Evolutionary conservation across 2,329 filamentous ascomycete species (phyloP).

Genomic region (Cladosporium sphaerospermum): DNA sequence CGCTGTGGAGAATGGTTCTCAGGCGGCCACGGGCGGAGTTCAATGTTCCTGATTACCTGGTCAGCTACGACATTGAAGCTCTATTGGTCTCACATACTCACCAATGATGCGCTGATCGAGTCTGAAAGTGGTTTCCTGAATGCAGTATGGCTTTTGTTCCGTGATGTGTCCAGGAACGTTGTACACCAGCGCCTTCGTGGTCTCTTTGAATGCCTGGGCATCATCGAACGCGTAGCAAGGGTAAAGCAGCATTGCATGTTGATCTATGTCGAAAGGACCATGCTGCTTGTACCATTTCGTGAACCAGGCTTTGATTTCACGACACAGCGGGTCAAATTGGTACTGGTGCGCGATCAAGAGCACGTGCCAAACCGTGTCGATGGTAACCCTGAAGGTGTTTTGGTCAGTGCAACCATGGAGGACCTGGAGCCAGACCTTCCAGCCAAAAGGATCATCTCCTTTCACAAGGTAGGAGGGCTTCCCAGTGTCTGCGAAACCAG

Average conservation of each 20-base stretch:
- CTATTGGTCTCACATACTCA: neutral
- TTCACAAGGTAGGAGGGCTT: neutral
- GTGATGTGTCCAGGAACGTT: conserved; percentile 23
- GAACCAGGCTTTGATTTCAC: conserved; percentile 14
- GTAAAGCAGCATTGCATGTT: conserved; percentile 18
- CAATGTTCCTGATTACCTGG: neutral
- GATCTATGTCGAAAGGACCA: conserved; percentile 8
- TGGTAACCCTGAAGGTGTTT: neutral
- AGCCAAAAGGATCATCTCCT: neutral
- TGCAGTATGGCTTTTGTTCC: conserved; percentile 20
- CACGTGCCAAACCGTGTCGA: conserved; percentile 16
- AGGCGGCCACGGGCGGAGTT: conserved; percentile 14
- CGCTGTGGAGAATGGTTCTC: conserved; percentile 16
- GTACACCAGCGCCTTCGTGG: conserved; percentile 31
- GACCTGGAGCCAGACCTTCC: conserved; percentile 15
- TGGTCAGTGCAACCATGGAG: conserved; percentile 7
- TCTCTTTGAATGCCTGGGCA: conserved; percentile 21
- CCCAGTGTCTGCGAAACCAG: neutral
- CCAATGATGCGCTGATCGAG: conserved; percentile 7
- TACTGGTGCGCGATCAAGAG: conserved; percentile 16
- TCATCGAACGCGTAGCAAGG: conserved; percentile 28
- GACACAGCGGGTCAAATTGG: conserved; percentile 6
- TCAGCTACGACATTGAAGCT: neutral
- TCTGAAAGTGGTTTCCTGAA: neutral
- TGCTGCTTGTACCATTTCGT: conserved; percentile 12